Evolutionary conservation across 2,329 filamentous ascomycete genomes (phyloP).

Genomic region (Ceratocystis alfenasii): DNA sequence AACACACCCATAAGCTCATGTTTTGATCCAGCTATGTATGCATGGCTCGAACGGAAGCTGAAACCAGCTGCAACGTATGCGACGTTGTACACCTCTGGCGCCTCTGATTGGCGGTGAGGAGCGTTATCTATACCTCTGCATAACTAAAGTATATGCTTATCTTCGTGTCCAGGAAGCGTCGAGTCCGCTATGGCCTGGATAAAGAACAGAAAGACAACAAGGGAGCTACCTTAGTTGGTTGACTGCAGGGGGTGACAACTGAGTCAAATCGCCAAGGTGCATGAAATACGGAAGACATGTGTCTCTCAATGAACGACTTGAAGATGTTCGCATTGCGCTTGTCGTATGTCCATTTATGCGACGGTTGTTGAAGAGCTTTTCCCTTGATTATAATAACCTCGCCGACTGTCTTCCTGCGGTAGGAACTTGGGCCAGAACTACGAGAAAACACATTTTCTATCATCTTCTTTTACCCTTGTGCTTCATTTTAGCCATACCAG

Average conservation of each 20-base stretch:
- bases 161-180: not conserved
- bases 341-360: not conserved
- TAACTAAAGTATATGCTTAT: not conserved
- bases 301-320: not conserved
- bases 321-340: not conserved
- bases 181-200: not conserved
- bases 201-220: not conserved
- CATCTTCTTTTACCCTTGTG: not conserved
- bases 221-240: not conserved
- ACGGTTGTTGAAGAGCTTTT: too few species aligned
- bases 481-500: not conserved
- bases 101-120: slow-evolving; percentile 1
- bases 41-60: not conserved
- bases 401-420: not conserved
- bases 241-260: not conserved
- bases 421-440: not conserved
- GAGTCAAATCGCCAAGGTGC: not conserved
- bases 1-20: too few species aligned
- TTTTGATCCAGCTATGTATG: not conserved
- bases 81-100: not conserved
- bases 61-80: slow-evolving; percentile 4
- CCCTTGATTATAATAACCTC: not conserved
- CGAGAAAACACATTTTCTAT: not conserved
- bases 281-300: not conserved
- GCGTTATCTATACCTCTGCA: not conserved